A percentile compares a stretch with the other conserved stretches of the same genome.
Evolutionary conservation across 768 basidiomycete genomes (phyloP).

Genomic region (Russula compacta): DNA sequence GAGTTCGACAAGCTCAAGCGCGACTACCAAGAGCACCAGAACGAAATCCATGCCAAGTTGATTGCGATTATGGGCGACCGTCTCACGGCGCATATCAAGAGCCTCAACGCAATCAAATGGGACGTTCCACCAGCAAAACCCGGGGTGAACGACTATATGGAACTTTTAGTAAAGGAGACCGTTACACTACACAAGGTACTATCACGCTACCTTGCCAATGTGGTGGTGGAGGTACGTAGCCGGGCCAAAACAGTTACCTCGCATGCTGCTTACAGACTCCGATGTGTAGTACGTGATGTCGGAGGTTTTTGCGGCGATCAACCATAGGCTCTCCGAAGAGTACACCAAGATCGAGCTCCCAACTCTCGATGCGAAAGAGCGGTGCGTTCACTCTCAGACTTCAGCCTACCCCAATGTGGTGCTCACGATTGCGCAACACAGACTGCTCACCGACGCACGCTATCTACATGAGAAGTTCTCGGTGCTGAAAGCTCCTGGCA

Average conservation of each 20-base stretch:
- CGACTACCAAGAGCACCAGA: slow-evolving; percentile 99
- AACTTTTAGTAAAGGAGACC: slow-evolving; percentile 88
- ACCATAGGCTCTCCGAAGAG: slow-evolving; percentile 82
- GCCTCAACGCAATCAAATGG: slow-evolving; percentile 78
- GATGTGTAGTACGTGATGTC: slow-evolving; percentile 75
- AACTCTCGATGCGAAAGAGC: slow-evolving; percentile 73
- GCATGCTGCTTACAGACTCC: not conserved
- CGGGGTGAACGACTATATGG: slow-evolving; percentile 85
- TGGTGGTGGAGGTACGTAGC: slow-evolving; percentile 70
- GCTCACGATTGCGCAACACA: slow-evolving; percentile 26
- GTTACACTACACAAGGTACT: slow-evolving; percentile 93
- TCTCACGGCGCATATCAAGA: slow-evolving; percentile 72
- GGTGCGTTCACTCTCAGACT: slow-evolving; percentile 39
- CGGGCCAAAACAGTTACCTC: not conserved
- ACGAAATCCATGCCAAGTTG: slow-evolving; percentile 96
- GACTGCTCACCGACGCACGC: slow-evolving; percentile 71
- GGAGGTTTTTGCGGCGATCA: slow-evolving; percentile 90
- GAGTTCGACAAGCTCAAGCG: slow-evolving; percentile 98
- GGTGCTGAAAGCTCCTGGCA: slow-evolving; percentile 54
- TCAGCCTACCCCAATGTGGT: not conserved
- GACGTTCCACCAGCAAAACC: slow-evolving; percentile 47
- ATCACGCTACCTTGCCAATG: slow-evolving; percentile 73
- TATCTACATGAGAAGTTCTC: slow-evolving; percentile 72
- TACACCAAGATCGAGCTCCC: slow-evolving; percentile 77
- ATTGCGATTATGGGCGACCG: slow-evolving; percentile 98